These are phyloP conservation scores for Boletellus emodensis DNA, from an alignment of 768 basidiomycete genomes.

Conservation along the genomic window DNA sequence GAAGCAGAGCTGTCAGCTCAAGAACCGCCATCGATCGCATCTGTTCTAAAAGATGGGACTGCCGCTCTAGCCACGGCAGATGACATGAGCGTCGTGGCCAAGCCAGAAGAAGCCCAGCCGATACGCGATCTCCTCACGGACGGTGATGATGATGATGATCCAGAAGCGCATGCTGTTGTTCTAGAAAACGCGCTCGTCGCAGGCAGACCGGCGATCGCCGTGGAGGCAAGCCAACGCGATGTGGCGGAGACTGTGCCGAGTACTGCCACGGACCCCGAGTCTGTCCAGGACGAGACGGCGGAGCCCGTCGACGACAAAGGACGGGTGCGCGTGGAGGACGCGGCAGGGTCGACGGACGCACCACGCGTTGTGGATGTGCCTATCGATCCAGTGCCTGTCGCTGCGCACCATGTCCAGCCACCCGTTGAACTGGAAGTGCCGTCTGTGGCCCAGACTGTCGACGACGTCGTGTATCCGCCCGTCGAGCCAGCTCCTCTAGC, in stretches of 20 bases:
- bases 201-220: neutral
- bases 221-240: neutral
- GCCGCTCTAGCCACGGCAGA: neutral
- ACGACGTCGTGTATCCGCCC: no score
- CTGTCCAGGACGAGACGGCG: no score
- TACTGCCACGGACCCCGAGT: neutral
- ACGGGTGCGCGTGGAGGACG: neutral
- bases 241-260: neutral
- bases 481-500: no score
- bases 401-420: no score
- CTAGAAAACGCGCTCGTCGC: neutral
- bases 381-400: neutral
- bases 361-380: neutral
- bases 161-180: neutral
- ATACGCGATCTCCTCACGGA: neutral
- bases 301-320: neutral
- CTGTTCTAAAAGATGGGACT: constrained; percentile 2
- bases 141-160: neutral
- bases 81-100: neutral
- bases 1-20: constrained; percentile 8
- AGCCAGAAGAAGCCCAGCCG: neutral
- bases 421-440: no score
- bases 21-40: neutral
- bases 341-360: neutral
- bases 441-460: no score